These are phyloP conservation scores for Mycena metata DNA, from an alignment of 768 basidiomycete species.

Conservation along the genomic window DNA sequence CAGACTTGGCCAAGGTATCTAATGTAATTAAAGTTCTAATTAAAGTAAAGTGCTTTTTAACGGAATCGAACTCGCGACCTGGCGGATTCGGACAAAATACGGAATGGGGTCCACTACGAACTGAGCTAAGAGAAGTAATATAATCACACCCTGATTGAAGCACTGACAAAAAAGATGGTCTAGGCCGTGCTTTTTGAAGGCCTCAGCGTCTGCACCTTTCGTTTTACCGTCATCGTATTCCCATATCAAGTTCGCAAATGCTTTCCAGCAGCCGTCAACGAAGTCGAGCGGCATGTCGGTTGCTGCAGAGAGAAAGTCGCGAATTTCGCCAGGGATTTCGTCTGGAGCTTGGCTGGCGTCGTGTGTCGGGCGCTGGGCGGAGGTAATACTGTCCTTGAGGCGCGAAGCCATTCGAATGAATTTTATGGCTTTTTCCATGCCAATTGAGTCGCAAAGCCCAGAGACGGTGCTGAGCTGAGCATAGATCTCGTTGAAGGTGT, in stretches of 20 bases:
- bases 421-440: constrained; percentile 10
- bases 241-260: neutral
- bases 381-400: constrained; percentile 1
- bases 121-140: too few species aligned
- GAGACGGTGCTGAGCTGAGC: neutral
- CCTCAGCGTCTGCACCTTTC: too few species aligned
- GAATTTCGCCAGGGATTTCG: neutral
- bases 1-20: too few species aligned
- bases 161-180: too few species aligned
- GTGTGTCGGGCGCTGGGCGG: neutral
- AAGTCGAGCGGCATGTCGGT: neutral
- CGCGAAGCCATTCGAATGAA: constrained; percentile 1
- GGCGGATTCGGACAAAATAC: too few species aligned
- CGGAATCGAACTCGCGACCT: too few species aligned
- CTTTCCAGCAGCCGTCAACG: neutral
- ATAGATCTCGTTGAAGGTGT: too few species aligned
- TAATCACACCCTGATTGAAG: too few species aligned
- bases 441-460: neutral
- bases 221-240: neutral
- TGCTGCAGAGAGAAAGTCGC: neutral
- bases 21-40: too few species aligned
- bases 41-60: too few species aligned
- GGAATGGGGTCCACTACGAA: too few species aligned
- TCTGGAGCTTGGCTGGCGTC: neutral
- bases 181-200: too few species aligned